phyloP scores from a whole-genome alignment of 371 early-diverging fungal genomes.

The Fennellomyces sp. region DNA sequence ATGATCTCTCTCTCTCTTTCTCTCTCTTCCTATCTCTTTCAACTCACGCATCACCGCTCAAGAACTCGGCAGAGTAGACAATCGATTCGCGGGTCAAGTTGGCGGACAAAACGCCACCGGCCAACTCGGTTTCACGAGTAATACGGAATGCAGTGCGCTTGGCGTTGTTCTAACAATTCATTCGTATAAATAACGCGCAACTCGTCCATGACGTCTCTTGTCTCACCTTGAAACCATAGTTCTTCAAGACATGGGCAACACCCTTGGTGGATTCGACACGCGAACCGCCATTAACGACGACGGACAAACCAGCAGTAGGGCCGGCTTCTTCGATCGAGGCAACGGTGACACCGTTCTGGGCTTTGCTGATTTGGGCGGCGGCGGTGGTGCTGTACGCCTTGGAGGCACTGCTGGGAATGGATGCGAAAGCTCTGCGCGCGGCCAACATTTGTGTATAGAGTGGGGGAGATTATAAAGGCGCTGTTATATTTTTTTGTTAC shows the following conservation, averaged over 20 bases:
- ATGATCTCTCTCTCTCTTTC: not conserved
- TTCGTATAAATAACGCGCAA: not conserved
- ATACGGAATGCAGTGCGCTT: constrained; percentile 88
- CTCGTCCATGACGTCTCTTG: not conserved
- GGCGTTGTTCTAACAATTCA: constrained; percentile 65
- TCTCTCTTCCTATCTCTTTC: not conserved
- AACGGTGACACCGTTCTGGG: constrained; percentile 64
- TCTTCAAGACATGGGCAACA: constrained; percentile 90
- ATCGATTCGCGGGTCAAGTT: constrained; percentile 84
- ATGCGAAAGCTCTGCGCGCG: constrained; percentile 66
- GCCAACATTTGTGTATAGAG: constrained; percentile 49
- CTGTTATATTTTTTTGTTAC: constrained; percentile 8
- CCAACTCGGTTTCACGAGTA: constrained; percentile 91
- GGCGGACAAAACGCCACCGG: constrained; percentile 86
- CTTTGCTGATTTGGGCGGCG: constrained; percentile 40
- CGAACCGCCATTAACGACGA: constrained; percentile 90
- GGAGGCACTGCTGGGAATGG: constrained; percentile 51
- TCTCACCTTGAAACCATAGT: constrained; percentile 88
- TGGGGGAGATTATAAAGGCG: constrained; percentile 8
- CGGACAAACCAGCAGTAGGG: constrained; percentile 80
- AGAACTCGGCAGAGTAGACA: constrained; percentile 86
- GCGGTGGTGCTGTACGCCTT: constrained; percentile 65
- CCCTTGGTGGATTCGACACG: constrained; percentile 85
- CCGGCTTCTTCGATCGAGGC: constrained; percentile 64
- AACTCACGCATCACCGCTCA: constrained; percentile 89